Evolutionary conservation across 2,329 filamentous ascomycete genomes (phyloP), one percentile per base, ranked within the genome.

Genomic region (Pseudopyrenochaeta lycopersici): DNA sequence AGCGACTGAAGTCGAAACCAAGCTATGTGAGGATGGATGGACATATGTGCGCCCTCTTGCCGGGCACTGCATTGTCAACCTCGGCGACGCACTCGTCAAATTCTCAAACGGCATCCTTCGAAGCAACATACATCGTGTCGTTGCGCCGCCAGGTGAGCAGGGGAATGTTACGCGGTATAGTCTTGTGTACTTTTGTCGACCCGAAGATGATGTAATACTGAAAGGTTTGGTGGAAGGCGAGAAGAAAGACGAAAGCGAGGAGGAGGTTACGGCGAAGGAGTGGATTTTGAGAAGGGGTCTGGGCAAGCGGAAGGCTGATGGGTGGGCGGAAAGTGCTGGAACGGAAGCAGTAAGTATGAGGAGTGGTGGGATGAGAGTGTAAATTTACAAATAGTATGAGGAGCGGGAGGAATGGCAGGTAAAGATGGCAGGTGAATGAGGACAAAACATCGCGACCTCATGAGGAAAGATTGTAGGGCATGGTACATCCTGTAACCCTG

Each of bases 181-280:
- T 67, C 58, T 85, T 17, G 83, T 85, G 9, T 85, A 85, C 62
- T 85, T 85, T 67, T 72, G 77, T 23, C 66, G 84, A 56, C 82
- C 82, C 2, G 81, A 72, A 60, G 64, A 71, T 50, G 60, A 67
- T 10, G 67, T 73, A 15, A 29, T 59, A 41, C 42, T 73, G 56
- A 53, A 44, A 52, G 56, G 56, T 32, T 52, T 79, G 52, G 64
- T 75, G 14, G 72, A 66, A 35, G 61, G 63, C 10, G 61, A 47
- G 20, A 61, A 52, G 29, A 45, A 49, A 23, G 65, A 56, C 2
- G 40, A 42, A 18, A 67, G 62, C 15, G 71, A 66, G 49, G 73
- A 75, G 30, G 66, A 62, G 17, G 73, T 77, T 29, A 76, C 67
- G 1, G 67, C 77, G 11, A 77, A 77, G 58, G 77, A 79, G 53